These are phyloP conservation scores for Polygonum aviculare DNA, from an alignment of 148 eudicot species.

Conservation along the genomic window DNA sequence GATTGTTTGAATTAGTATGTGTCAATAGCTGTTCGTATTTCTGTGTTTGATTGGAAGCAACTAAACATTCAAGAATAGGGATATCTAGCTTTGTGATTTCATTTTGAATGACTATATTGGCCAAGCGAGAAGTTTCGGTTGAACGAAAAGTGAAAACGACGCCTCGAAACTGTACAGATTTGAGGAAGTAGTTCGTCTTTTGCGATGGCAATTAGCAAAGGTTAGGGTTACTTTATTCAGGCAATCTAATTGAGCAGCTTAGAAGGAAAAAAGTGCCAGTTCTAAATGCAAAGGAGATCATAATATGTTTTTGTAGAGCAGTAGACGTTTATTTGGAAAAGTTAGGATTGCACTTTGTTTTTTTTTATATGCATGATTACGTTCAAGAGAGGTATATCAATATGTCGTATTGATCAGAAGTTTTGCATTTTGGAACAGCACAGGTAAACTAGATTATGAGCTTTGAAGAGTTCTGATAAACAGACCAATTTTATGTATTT, in stretches of 20 bases:
- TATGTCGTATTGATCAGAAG: background rate
- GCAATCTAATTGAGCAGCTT: background rate
- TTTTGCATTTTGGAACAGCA: background rate
- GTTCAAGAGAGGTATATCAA: background rate
- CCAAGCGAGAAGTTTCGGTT: background rate
- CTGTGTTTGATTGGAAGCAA: background rate
- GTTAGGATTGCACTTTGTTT: constrained; percentile 1
- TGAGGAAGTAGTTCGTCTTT: background rate
- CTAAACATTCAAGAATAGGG: background rate
- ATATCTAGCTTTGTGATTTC: background rate
- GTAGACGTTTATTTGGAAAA: background rate
- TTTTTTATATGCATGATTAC: background rate
- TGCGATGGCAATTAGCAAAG: background rate
- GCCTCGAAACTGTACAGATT: background rate
- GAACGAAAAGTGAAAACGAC: background rate
- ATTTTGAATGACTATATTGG: background rate
- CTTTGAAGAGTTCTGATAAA: background rate
- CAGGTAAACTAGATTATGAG: background rate
- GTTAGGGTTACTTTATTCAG: constrained; percentile 1
- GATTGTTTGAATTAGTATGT: background rate
- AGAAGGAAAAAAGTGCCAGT: background rate
- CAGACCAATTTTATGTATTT: background rate
- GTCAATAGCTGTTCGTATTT: background rate
- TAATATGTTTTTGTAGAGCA: background rate
- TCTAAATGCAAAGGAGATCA: background rate